Conservation (phyloP, 495 filamentous ascomycete genomes). For the Emericellopsis terricola region DNA sequence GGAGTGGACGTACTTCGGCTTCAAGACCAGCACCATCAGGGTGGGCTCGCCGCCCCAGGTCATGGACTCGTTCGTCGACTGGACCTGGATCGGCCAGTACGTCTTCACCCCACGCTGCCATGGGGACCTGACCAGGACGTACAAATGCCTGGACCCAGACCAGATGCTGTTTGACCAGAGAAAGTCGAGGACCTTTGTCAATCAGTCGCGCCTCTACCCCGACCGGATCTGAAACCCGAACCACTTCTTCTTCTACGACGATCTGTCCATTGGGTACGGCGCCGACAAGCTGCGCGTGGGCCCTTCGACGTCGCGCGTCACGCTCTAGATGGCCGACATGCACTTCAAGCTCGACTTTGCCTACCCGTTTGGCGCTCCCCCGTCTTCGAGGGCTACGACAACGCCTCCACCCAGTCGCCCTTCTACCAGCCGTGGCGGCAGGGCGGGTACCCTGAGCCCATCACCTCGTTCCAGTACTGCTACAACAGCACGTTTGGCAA, state of each 20-base stretch:
- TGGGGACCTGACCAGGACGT: not conserved
- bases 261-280: not conserved
- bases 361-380: not conserved
- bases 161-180: not conserved
- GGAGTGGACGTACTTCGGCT: too few species aligned
- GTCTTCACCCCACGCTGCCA: not conserved
- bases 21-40: too few species aligned
- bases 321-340: not conserved
- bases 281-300: not conserved
- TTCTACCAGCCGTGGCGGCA: slow-evolving; percentile 2
- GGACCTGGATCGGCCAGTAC: slow-evolving; percentile 3
- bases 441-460: not conserved
- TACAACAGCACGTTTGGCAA: not conserved
- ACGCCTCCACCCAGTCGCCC: not conserved
- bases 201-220: not conserved
- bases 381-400: not conserved
- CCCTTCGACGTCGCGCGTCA: not conserved
- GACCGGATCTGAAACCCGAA: not conserved
- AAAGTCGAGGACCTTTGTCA: not conserved
- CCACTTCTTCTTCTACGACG: not conserved
- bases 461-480: not conserved
- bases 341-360: not conserved
- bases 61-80: not conserved
- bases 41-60: not conserved
- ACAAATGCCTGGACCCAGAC: not conserved